phyloP scores from a whole-genome alignment of 345 rosid species.

The Cardamine chenopodiifolia region DNA sequence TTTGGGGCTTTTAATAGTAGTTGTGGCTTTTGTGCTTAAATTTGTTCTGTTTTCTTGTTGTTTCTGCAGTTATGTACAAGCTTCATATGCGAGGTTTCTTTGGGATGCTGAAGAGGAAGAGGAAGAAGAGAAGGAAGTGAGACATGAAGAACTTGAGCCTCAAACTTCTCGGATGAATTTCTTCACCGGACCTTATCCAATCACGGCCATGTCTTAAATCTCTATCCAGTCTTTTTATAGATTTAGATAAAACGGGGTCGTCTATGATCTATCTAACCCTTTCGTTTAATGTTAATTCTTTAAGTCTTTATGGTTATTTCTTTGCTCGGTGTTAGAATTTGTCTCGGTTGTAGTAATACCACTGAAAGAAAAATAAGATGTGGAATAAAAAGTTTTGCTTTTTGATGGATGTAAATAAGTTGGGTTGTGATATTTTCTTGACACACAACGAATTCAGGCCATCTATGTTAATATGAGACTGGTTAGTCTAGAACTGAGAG shows the following conservation, averaged over 20 bases:
- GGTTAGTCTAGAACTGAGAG: not conserved
- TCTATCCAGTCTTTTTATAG: slow-evolving; percentile 37
- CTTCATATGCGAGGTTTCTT: slow-evolving; percentile 85
- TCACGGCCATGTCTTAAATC: slow-evolving; percentile 65
- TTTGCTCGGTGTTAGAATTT: slow-evolving; percentile 3
- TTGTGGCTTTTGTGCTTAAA: not conserved
- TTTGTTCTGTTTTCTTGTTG: not conserved
- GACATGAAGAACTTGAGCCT: slow-evolving; percentile 18
- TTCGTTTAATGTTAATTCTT: slow-evolving; percentile 21
- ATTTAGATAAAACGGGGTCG: slow-evolving; percentile 31
- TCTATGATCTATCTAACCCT: slow-evolving; percentile 40
- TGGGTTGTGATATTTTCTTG: not conserved
- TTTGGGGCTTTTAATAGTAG: not conserved
- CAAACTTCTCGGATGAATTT: slow-evolving; percentile 37
- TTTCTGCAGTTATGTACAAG: slow-evolving; percentile 70
- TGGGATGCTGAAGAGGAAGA: slow-evolving; percentile 83
- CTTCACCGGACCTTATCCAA: slow-evolving; percentile 48
- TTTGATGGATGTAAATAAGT: slow-evolving; percentile 12
- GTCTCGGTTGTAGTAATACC: slow-evolving; percentile 43
- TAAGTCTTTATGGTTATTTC: slow-evolving; percentile 3
- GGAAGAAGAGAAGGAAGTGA: slow-evolving; percentile 48
- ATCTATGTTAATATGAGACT: not conserved
- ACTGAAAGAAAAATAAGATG: slow-evolving; percentile 39
- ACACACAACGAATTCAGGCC: not conserved
- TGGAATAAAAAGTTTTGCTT: slow-evolving; percentile 39